Evolutionary conservation across 140 eudicot genomes (phyloP).

Genomic region (Senecio squalidus): DNA sequence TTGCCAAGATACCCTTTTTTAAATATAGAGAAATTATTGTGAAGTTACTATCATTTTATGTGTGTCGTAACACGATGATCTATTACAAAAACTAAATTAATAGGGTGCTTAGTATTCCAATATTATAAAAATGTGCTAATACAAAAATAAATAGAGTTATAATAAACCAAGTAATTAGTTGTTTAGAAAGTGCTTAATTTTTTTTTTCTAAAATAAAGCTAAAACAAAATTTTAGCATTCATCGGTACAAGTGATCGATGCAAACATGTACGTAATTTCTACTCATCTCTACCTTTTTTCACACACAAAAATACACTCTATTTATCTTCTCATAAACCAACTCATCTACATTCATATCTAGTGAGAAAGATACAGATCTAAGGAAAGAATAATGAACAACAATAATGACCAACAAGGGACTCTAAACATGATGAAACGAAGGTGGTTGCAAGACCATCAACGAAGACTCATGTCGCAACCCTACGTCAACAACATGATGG

Average conservation of each 20-base stretch:
- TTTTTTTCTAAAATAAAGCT: not conserved
- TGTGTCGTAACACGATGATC: too few species aligned
- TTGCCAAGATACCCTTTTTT: too few species aligned
- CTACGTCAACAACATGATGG: conserved; percentile 24
- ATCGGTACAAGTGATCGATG: conserved; percentile 35
- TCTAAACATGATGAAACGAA: conserved; percentile 34
- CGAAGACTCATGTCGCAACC: conserved; percentile 28
- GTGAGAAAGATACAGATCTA: not conserved
- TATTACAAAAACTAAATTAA: too few species aligned
- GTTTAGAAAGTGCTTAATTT: too few species aligned
- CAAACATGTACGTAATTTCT: conserved; percentile 52
- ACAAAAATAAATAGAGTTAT: too few species aligned
- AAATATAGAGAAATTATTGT: too few species aligned
- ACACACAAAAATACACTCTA: conserved; percentile 7
- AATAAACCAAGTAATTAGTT: too few species aligned
- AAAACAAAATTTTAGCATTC: conserved; percentile 7
- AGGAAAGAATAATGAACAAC: conserved; percentile 7
- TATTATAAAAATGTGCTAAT: too few species aligned
- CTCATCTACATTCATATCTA: conserved; percentile 1
- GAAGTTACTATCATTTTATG: too few species aligned
- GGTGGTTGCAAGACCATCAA: conserved; percentile 53
- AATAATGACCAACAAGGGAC: conserved; percentile 33
- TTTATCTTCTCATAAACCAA: conserved; percentile 8
- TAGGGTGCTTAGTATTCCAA: too few species aligned
- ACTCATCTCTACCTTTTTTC: conserved; percentile 36